Conservation (phyloP, 1,139 yeast genomes). For the Saccharomyces hybrid region DNA sequence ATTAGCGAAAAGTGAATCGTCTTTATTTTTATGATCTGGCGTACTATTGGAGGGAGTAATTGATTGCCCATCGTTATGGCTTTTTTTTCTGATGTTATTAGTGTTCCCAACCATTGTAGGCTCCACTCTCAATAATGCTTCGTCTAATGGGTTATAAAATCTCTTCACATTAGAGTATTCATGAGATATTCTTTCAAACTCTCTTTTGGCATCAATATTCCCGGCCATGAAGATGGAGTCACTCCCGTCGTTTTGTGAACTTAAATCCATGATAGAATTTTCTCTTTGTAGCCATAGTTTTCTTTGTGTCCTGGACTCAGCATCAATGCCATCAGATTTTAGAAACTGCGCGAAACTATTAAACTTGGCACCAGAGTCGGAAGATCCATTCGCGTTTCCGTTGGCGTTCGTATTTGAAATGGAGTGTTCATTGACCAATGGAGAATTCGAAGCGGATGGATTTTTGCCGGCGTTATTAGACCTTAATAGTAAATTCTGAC, state of each 20-base stretch:
- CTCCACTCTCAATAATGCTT: slow-evolving; percentile 45
- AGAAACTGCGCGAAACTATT: slow-evolving; percentile 34
- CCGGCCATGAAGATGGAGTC: slow-evolving; percentile 38
- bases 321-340: slow-evolving; percentile 32
- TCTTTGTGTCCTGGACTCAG: slow-evolving; percentile 74
- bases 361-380: slow-evolving; percentile 17
- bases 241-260: slow-evolving; percentile 29
- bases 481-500: slow-evolving; percentile 1
- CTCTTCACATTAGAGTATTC: slow-evolving; percentile 67
- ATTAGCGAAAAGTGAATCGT: background rate
- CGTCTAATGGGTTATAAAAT: slow-evolving; percentile 60
- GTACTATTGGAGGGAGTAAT: slow-evolving; percentile 2
- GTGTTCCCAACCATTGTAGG: slow-evolving; percentile 12
- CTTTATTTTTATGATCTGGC: slow-evolving; percentile 3
- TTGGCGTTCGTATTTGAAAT: background rate
- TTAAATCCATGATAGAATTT: slow-evolving; percentile 54
- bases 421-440: background rate
- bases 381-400: slow-evolving; percentile 2
- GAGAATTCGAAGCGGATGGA: slow-evolving; percentile 4
- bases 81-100: slow-evolving; percentile 5
- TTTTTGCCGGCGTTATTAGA: slow-evolving; percentile 5
- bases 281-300: slow-evolving; percentile 78
- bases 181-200: slow-evolving; percentile 65
- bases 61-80: slow-evolving; percentile 2
- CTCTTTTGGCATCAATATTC: slow-evolving; percentile 60